These are phyloP conservation scores for Diaporthe ilicicola DNA, from an alignment of 2,329 filamentous ascomycete genomes.

Conservation along the genomic window DNA sequence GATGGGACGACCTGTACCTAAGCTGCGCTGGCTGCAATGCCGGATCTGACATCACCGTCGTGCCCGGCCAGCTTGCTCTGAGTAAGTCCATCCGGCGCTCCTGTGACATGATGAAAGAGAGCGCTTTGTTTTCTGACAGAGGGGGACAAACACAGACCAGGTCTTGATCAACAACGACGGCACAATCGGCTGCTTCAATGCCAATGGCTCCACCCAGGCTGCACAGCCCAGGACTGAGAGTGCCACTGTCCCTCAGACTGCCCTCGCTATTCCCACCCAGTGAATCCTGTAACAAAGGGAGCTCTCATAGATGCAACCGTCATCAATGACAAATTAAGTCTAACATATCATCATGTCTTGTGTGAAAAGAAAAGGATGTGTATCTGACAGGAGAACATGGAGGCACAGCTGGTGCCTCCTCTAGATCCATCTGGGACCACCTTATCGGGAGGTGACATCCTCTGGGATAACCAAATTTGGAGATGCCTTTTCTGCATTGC, in stretches of 20 bases:
- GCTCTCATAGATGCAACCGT: too few species aligned
- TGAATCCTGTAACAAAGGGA: too few species aligned
- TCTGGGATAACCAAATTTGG: too few species aligned
- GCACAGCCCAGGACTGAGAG: neutral
- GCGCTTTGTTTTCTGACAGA: neutral
- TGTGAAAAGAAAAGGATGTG: too few species aligned
- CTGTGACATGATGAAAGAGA: neutral
- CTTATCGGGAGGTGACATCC: too few species aligned
- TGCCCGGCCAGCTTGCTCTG: constrained; percentile 1
- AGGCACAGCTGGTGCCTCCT: too few species aligned
- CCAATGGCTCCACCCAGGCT: constrained; percentile 37
- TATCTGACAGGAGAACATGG: too few species aligned
- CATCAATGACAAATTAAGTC: too few species aligned
- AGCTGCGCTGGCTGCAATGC: constrained; percentile 19
- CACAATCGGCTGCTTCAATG: constrained; percentile 48
- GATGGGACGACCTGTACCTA: constrained; percentile 25
- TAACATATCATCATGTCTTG: too few species aligned
- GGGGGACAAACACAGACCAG: constrained; percentile 40
- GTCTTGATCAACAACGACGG: constrained; percentile 49
- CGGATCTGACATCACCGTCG: neutral
- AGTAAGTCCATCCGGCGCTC: neutral
- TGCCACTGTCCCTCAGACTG: neutral
- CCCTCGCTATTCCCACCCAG: neutral
- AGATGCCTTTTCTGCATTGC: neutral
- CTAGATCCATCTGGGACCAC: too few species aligned